A percentile compares a stretch with the other conserved stretches of the same genome.
Conservation (phyloP, 139 green algal species). For the Limnomonas spitsbergensis region DNA sequence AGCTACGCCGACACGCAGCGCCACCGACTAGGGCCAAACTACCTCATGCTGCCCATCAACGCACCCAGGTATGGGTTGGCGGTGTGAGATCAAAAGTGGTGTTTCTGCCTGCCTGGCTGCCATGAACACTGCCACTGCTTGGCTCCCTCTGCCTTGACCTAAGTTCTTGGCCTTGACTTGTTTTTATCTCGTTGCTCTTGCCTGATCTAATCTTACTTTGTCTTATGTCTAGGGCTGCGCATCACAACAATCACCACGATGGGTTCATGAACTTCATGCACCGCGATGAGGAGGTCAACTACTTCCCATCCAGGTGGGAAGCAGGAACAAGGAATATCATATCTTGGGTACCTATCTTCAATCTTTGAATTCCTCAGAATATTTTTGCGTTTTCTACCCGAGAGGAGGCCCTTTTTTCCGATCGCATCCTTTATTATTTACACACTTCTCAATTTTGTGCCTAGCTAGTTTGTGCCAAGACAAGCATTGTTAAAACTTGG, state of each 20-base stretch:
- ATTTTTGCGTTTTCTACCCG: too few relatives aligned
- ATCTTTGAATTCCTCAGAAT: too few relatives aligned
- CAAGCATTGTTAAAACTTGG: too few relatives aligned
- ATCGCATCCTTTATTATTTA: too few relatives aligned
- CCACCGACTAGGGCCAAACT: slow-evolving; percentile 92
- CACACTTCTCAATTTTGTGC: too few relatives aligned
- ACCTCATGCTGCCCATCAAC: slow-evolving; percentile 88
- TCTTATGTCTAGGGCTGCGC: slow-evolving; percentile 28
- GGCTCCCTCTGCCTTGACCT: too few relatives aligned
- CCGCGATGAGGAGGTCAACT: slow-evolving; percentile 93
- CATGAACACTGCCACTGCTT: too few relatives aligned
- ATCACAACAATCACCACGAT: slow-evolving; percentile 97
- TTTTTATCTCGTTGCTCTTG: too few relatives aligned
- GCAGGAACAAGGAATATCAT: slow-evolving; percentile 1
- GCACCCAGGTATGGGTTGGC: slow-evolving; percentile 66
- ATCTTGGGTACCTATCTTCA: neutral
- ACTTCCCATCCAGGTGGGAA: slow-evolving; percentile 81
- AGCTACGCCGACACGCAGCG: slow-evolving; percentile 81
- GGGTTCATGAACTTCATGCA: slow-evolving; percentile 96
- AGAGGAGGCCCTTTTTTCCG: too few relatives aligned
- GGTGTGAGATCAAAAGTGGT: neutral
- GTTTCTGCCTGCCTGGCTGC: slow-evolving; percentile 53
- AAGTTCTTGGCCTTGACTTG: too few relatives aligned
- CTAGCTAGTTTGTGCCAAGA: too few relatives aligned
- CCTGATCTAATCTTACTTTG: too few relatives aligned